Percentiles rank a stretch among this genome's conserved stretches.
These are phyloP conservation scores for Sapria himalayana DNA, from an alignment of 345 rosid species.

Conservation along the genomic window DNA sequence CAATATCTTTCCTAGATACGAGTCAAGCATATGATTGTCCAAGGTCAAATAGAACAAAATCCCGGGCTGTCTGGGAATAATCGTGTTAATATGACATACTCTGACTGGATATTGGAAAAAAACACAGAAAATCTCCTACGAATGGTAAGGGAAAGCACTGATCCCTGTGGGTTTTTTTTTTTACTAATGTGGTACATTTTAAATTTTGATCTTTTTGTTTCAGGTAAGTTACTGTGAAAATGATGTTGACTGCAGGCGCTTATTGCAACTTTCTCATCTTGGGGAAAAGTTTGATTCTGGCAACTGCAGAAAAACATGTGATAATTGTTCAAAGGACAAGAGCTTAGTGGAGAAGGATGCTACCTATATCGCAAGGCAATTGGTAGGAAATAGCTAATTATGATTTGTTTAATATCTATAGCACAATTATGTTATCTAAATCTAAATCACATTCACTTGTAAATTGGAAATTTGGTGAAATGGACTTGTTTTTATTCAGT, in stretches of 20 bases:
- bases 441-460: too few species aligned
- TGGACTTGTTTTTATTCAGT: too few species aligned
- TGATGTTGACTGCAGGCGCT: slow-evolving; percentile 87
- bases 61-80: slow-evolving; percentile 37
- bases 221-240: slow-evolving; percentile 94
- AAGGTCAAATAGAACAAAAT: slow-evolving; percentile 69
- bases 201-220: slow-evolving; percentile 12
- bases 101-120: slow-evolving; percentile 69
- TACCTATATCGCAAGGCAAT: slow-evolving; percentile 55
- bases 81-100: slow-evolving; percentile 26
- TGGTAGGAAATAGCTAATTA: slow-evolving; percentile 65
- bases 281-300: slow-evolving; percentile 71
- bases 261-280: slow-evolving; percentile 71
- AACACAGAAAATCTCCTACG: slow-evolving; percentile 76
- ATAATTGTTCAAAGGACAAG: slow-evolving; percentile 56
- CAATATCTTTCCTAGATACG: slow-evolving; percentile 40
- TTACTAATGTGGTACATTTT: too few species aligned
- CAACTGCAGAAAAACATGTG: slow-evolving; percentile 69
- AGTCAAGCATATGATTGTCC: slow-evolving; percentile 85
- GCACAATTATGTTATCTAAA: too few species aligned
- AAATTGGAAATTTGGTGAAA: too few species aligned
- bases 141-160: too few species aligned
- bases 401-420: too few species aligned
- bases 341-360: slow-evolving; percentile 65
- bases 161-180: too few species aligned